phyloP scores from a whole-genome alignment of 306 rosid genomes.

The Leucaena leucocephala region DNA sequence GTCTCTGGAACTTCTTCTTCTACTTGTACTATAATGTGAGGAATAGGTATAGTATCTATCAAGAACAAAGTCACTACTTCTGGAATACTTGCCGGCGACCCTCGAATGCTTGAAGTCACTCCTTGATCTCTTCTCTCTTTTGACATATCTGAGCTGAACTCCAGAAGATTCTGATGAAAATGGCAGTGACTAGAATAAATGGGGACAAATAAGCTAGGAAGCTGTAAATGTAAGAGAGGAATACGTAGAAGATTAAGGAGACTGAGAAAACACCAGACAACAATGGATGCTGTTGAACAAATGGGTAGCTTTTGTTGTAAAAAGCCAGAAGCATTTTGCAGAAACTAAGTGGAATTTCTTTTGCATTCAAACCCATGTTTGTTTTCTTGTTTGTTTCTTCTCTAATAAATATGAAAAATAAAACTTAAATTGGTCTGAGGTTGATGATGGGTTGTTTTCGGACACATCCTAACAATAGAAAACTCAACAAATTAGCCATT shows the following conservation, averaged over 20 bases:
- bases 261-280: conserved; percentile 45
- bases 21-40: conserved; percentile 50
- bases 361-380: conserved; percentile 72
- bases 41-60: conserved; percentile 35
- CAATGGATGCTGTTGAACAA: conserved; percentile 54
- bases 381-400: background rate
- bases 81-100: background rate
- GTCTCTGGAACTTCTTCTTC: conserved; percentile 51
- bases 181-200: conserved; percentile 51
- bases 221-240: conserved; percentile 48
- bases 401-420: conserved; percentile 1
- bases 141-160: conserved; percentile 41
- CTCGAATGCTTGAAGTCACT: conserved; percentile 14
- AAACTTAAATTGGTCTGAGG: conserved; percentile 28
- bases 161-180: conserved; percentile 66
- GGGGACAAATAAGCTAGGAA: conserved; percentile 65
- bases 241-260: conserved; percentile 52
- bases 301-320: conserved; percentile 36
- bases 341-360: conserved; percentile 44
- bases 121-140: conserved; percentile 15
- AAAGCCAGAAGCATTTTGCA: conserved; percentile 50
- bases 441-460: background rate
- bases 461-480: background rate
- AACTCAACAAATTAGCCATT: conserved; percentile 33
- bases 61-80: conserved; percentile 26